phyloP scores from a whole-genome alignment of 2,329 filamentous ascomycete genomes.

The Penicillium sp. region DNA sequence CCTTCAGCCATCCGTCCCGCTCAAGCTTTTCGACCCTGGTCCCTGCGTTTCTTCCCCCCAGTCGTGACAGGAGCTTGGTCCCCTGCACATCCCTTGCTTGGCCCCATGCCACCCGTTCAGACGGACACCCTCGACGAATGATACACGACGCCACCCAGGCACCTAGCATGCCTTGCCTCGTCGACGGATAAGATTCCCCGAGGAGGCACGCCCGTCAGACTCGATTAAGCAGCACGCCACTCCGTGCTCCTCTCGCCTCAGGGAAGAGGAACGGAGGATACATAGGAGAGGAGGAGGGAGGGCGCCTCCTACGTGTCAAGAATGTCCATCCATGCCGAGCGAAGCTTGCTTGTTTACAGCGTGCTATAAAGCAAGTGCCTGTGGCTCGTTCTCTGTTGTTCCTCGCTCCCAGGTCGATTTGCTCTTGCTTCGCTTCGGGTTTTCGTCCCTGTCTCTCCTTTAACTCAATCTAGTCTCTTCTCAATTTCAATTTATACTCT shows the following conservation, averaged over 20 bases:
- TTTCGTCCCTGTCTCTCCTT: constrained; percentile 15
- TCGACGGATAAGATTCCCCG: background rate
- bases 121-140: background rate
- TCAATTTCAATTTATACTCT: too few relatives aligned
- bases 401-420: background rate
- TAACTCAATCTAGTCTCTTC: background rate
- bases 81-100: constrained; percentile 6
- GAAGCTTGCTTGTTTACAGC: background rate
- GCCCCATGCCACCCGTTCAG: constrained; percentile 1
- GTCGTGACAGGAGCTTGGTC: background rate
- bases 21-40: background rate
- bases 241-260: background rate
- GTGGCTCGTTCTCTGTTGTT: constrained; percentile 11
- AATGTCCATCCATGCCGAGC: constrained; percentile 6
- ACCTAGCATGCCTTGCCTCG: background rate
- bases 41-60: background rate
- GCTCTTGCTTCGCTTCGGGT: background rate
- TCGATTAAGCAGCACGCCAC: background rate
- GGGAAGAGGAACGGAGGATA: too few relatives aligned
- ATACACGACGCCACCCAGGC: background rate
- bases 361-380: constrained; percentile 13
- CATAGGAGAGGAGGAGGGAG: background rate
- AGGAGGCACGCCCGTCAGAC: background rate
- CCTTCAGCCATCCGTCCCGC: background rate
- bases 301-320: background rate